A percentile compares a stretch with the other conserved stretches of the same genome.
Evolutionary conservation across 163 green algal species (phyloP).

Genomic region (Chlorella variabilis): DNA sequence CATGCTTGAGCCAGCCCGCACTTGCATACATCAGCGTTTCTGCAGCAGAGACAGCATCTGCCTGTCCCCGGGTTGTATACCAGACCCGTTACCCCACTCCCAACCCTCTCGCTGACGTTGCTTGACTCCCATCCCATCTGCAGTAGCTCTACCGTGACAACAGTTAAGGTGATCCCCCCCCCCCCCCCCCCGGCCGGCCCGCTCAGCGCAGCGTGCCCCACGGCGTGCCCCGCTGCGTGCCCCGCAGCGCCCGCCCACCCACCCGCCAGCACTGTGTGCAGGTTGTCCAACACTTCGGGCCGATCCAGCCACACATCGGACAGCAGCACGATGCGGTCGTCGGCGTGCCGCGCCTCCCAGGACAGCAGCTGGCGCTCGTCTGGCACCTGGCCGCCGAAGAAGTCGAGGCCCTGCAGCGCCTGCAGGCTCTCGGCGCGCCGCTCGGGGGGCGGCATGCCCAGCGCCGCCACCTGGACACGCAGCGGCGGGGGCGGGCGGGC

Average conservation of each 20-base stretch:
- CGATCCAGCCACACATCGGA: slow-evolving; percentile 89
- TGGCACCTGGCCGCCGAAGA: slow-evolving; percentile 77
- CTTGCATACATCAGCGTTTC: too few species aligned
- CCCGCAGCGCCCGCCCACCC: background rate
- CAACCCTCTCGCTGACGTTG: too few species aligned
- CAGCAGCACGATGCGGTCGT: slow-evolving; percentile 84
- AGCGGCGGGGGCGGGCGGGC: background rate
- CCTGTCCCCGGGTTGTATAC: too few species aligned
- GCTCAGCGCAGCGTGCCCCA: too few species aligned
- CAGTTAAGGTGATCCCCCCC: too few species aligned
- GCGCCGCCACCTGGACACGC: slow-evolving; percentile 31
- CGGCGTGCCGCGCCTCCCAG: slow-evolving; percentile 34
- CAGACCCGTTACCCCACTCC: too few species aligned
- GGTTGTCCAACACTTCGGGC: slow-evolving; percentile 63
- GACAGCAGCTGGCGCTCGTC: slow-evolving; percentile 37
- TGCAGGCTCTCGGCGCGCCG: slow-evolving; percentile 63
- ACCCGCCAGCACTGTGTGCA: slow-evolving; percentile 76
- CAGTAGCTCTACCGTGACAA: too few species aligned
- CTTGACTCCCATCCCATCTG: too few species aligned
- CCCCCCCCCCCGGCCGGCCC: too few species aligned
- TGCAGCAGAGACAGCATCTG: too few species aligned
- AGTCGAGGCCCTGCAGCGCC: slow-evolving; percentile 78
- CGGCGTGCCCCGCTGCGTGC: too few species aligned
- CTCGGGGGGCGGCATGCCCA: slow-evolving; percentile 86
- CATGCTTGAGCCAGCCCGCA: too few species aligned